phyloP scores from a whole-genome alignment of 169 alveolate genomes.

The Cryptosporidium ryanae region DNA sequence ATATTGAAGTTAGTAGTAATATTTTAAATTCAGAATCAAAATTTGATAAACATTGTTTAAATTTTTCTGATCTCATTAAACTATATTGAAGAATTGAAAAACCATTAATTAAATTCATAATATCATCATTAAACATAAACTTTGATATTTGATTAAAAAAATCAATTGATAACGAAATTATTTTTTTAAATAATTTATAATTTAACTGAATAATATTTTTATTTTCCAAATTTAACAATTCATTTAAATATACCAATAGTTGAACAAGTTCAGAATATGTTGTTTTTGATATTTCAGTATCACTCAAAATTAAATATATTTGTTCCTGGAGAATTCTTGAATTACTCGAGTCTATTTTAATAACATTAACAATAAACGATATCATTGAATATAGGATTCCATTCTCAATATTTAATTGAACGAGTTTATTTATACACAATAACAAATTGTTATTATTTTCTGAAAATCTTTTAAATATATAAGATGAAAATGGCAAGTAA shows the following conservation, averaged over 20 bases:
- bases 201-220: not conserved
- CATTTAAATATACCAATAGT: not conserved
- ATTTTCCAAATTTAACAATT: not conserved
- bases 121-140: not conserved
- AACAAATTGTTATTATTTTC: not conserved
- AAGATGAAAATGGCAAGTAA: slow-evolving; percentile 27
- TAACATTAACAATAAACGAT: not conserved
- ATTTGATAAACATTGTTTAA: too few relatives aligned
- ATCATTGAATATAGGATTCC: not conserved
- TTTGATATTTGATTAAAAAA: not conserved
- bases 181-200: not conserved
- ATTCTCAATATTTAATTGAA: not conserved
- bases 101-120: not conserved
- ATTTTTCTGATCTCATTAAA: not conserved
- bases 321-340: not conserved
- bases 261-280: too few relatives aligned
- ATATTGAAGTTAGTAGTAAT: not conserved
- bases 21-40: not conserved
- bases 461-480: slow-evolving; percentile 11
- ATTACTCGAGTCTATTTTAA: not conserved
- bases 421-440: not conserved
- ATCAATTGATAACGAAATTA: not conserved
- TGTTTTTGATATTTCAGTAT: not conserved
- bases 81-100: not conserved
- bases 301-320: not conserved